Conservation (phyloP, 208 protist genomes). For the Trypanosoma conorhini region DNA sequence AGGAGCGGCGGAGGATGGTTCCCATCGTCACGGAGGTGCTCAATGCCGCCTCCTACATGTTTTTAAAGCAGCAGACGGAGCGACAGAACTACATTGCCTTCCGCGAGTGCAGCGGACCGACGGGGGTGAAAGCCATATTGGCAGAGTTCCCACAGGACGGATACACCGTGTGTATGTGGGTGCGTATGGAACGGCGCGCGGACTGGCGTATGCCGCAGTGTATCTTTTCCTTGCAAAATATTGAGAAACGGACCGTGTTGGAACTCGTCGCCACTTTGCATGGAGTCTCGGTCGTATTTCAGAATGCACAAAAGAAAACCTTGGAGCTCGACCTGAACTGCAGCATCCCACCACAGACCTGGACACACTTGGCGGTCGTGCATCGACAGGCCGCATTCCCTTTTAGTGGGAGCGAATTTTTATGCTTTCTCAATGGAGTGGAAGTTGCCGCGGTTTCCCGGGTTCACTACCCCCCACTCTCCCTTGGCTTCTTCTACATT, state of each 20-base stretch:
- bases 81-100: constrained; percentile 34
- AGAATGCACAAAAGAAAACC: constrained; percentile 20
- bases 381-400: constrained; percentile 31
- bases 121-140: constrained; percentile 57
- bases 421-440: constrained; percentile 52
- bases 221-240: constrained; percentile 46
- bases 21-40: constrained; percentile 64
- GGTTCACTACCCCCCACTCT: constrained; percentile 55
- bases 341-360: constrained; percentile 20
- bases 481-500: constrained; percentile 48
- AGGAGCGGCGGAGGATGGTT: constrained; percentile 37
- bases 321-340: constrained; percentile 25
- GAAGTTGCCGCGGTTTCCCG: constrained; percentile 28
- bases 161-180: constrained; percentile 72
- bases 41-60: constrained; percentile 31
- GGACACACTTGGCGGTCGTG: constrained; percentile 42
- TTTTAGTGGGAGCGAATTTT: constrained; percentile 35
- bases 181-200: constrained; percentile 46
- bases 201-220: constrained; percentile 26
- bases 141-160: constrained; percentile 63
- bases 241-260: constrained; percentile 32
- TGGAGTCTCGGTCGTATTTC: constrained; percentile 21
- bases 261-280: constrained; percentile 26
- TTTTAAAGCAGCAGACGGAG: constrained; percentile 20
- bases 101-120: constrained; percentile 36